Evolutionary conservation across 176 grass and related monocot species (phyloP).

Genomic region (Oryza punctata): DNA sequence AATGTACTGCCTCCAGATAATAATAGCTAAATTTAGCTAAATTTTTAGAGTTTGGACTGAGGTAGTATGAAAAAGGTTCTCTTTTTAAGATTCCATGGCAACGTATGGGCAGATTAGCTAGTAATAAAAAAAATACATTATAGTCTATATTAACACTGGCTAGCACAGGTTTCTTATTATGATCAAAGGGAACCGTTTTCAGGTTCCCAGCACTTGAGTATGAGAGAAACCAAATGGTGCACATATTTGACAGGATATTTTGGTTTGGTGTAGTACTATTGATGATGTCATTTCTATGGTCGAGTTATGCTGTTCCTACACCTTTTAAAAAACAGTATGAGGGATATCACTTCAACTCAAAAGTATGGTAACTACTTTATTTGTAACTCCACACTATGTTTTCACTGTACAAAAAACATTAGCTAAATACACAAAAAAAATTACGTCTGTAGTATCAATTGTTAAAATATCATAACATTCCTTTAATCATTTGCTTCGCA

Average conservation of each 20-base stretch:
- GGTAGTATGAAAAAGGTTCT: too few species aligned
- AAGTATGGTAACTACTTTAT: background rate
- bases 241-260: background rate
- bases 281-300: background rate
- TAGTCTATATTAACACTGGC: background rate
- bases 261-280: background rate
- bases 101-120: too few species aligned
- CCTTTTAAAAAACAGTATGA: too few species aligned
- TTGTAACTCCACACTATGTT: background rate
- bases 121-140: background rate
- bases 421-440: background rate
- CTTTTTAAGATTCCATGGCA: too few species aligned
- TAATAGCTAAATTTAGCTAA: too few species aligned
- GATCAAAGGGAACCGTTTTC: background rate
- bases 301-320: background rate
- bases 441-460: background rate
- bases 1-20: too few species aligned
- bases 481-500: background rate
- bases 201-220: too few species aligned
- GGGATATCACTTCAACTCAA: background rate
- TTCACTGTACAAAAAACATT: conserved; percentile 6
- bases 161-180: background rate
- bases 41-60: too few species aligned
- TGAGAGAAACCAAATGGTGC: background rate
- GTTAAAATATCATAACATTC: background rate